Evolutionary conservation across 1,284 basidiomycete genomes (phyloP).

Genomic region (Mixia osmundae): DNA sequence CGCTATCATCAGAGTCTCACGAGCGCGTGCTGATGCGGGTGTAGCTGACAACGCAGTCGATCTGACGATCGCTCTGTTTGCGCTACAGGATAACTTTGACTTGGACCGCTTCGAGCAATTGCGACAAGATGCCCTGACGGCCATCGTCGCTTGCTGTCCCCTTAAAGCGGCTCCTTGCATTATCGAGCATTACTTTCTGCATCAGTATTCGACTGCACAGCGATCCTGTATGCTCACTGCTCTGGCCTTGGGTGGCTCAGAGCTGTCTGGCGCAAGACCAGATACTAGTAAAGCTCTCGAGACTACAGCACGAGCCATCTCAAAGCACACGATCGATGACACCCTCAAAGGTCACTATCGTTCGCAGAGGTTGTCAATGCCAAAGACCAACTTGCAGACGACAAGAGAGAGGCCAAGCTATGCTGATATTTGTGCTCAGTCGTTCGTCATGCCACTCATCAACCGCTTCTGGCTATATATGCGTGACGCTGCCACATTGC

Average conservation of each 20-base stretch:
- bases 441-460: conserved; percentile 64
- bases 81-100: conserved; percentile 60
- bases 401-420: conserved; percentile 24
- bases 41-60: conserved; percentile 2
- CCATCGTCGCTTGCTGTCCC: conserved; percentile 56
- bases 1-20: neutral
- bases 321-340: conserved; percentile 23
- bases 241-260: conserved; percentile 58
- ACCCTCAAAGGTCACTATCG: neutral
- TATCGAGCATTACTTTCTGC: conserved; percentile 75
- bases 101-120: conserved; percentile 53
- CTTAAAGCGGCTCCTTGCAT: conserved; percentile 51
- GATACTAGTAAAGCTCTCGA: neutral
- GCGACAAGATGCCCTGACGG: conserved; percentile 48
- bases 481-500: conserved; percentile 46
- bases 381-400: conserved; percentile 2
- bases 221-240: conserved; percentile 63
- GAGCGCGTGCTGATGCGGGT: neutral
- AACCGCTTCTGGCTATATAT: conserved; percentile 78
- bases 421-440: conserved; percentile 55
- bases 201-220: conserved; percentile 68
- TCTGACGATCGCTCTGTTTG: conserved; percentile 29
- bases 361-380: neutral
- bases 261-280: conserved; percentile 36
- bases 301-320: neutral